Evolutionary conservation across 2,329 filamentous ascomycete genomes (phyloP), one percentile per base, ranked within the genome.

Genomic region (Balansia obtecta): DNA sequence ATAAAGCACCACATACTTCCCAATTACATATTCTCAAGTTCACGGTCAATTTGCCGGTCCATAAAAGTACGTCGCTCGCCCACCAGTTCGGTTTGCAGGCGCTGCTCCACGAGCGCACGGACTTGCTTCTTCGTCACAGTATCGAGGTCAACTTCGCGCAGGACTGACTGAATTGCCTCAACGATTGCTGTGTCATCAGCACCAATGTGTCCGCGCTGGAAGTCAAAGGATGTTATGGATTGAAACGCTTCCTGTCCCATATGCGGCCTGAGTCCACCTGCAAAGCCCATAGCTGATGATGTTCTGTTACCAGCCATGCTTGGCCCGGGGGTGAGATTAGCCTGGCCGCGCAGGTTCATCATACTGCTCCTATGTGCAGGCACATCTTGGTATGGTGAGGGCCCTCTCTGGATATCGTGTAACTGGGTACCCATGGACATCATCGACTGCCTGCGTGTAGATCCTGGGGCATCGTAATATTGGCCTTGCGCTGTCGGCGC

Each of bases 51-150:
- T 71, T 90, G 86, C 58, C 83, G 78, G 70, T 96, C 91, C 72
- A 97, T 81, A 71, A 95, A 97, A 15, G 83, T 82, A 64, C 86
- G 82, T 66, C 88, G 84, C 68, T 96, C 90, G 20, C 89, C 90
- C 0, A 79, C 75, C 52, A 97, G 75, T 65, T 95, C 89, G 4
- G 86, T 91, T 71, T 96, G 91, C 54, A 98, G 70, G 60, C 90
- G 80, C 72, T 96, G 89, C 71, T 98, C 93, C 12, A 95, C 89
- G 43, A 97, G 76, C 3, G 87, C 90, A 47, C 87, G 79, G 51
- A 93, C 85, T 71, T 97, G 91, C 73, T 98, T 98, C 82, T 97
- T 98, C 7, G 93, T 98, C 45, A 97, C 88, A n/a, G 79, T 91
- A 65, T 98, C 93, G 41, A 98, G 75, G 66, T 98, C 91, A 0